These are phyloP conservation scores for Paramecium tetraurelia DNA, from an alignment of 73 alveolate species.

Conservation along the genomic window DNA sequence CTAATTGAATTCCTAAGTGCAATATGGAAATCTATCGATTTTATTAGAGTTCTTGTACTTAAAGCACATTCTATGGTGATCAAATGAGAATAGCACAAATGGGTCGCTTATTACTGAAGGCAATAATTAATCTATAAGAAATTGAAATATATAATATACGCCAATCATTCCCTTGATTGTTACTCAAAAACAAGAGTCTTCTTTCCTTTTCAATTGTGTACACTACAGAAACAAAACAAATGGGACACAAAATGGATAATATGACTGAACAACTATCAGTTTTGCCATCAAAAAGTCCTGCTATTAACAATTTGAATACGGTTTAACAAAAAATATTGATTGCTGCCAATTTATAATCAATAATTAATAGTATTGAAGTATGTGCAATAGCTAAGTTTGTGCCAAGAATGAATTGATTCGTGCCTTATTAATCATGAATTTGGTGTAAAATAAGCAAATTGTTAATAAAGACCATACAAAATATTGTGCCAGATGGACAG, in stretches of 20 bases:
- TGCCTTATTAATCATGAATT: neutral
- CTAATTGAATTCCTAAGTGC: neutral
- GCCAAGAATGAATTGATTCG: neutral
- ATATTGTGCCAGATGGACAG: neutral
- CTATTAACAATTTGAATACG: neutral
- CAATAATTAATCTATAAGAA: neutral
- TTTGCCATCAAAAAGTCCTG: neutral
- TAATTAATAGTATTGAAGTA: neutral
- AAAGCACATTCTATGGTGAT: neutral
- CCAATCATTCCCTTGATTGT: conserved; percentile 17
- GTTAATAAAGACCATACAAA: neutral
- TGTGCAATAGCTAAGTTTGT: neutral
- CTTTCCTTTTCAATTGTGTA: neutral
- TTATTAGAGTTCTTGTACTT: neutral
- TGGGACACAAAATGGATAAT: neutral
- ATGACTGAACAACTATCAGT: neutral
- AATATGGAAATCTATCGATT: neutral
- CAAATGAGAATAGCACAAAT: neutral
- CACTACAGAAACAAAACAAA: neutral
- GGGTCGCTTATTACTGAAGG: conserved; percentile 6
- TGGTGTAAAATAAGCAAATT: neutral
- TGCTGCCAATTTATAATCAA: neutral
- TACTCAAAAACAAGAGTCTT: neutral
- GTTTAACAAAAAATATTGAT: neutral
- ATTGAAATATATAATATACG: neutral